These are phyloP conservation scores for Colletotrichum gigasporum DNA, from an alignment of 2,329 filamentous ascomycete genomes.

Conservation along the genomic window DNA sequence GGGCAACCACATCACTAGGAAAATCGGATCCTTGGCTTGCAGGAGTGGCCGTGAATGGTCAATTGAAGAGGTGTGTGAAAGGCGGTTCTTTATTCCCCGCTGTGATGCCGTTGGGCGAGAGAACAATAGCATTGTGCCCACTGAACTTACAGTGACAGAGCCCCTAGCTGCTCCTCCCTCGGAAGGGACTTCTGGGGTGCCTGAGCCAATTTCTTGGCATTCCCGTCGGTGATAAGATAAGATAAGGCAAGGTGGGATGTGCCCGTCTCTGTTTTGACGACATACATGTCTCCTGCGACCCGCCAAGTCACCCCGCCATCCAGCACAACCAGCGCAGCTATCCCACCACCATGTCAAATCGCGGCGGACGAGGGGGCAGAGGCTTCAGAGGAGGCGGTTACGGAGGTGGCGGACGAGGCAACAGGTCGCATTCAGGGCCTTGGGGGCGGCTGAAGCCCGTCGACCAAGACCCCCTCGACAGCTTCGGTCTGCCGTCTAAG, in stretches of 20 bases:
- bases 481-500: slow-evolving; percentile 87
- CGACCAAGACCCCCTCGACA: slow-evolving; percentile 79
- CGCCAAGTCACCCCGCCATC: background rate
- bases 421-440: slow-evolving; percentile 56
- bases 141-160: no score
- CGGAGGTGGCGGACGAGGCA: slow-evolving; percentile 35
- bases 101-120: no score
- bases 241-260: slow-evolving; percentile 29
- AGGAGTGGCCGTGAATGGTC: background rate
- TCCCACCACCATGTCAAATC: slow-evolving; percentile 15
- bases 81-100: no score
- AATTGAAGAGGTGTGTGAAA: no score
- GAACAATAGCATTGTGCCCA: no score
- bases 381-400: background rate
- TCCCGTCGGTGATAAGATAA: slow-evolving; percentile 28
- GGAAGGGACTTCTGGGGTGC: background rate
- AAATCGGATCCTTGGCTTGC: background rate
- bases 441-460: slow-evolving; percentile 80
- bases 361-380: slow-evolving; percentile 12
- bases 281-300: background rate
- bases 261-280: slow-evolving; percentile 30
- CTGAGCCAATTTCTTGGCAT: slow-evolving; percentile 14
- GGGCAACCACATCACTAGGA: background rate
- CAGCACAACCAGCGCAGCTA: background rate
- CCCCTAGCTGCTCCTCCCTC: background rate